Conservation (phyloP, 164 flowering plant species). For the Liriodendron chinense region DNA sequence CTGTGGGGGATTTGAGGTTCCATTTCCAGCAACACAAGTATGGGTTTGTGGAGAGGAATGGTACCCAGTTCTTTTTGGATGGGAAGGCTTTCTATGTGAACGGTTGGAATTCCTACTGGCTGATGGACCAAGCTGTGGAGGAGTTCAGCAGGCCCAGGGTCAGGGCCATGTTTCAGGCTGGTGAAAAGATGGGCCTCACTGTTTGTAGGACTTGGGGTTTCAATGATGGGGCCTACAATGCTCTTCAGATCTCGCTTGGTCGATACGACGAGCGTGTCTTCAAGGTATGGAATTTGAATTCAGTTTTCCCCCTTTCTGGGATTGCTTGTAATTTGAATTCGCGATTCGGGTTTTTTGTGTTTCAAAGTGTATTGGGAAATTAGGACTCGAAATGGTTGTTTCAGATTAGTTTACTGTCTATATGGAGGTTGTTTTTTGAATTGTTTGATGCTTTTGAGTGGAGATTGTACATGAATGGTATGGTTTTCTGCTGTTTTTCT, state of each 20-base stretch:
- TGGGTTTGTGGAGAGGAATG: conserved; percentile 66
- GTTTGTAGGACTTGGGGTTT: conserved; percentile 77
- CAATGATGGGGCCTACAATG: conserved; percentile 59
- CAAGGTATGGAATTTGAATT: conserved; percentile 44
- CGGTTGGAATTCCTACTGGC: conserved; percentile 22
- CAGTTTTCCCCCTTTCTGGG: neutral
- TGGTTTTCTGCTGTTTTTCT: neutral
- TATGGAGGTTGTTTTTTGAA: neutral
- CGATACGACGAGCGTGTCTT: conserved; percentile 51
- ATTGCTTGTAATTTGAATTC: neutral
- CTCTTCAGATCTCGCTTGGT: conserved; percentile 63
- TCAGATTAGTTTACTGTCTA: neutral
- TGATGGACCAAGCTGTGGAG: conserved; percentile 27
- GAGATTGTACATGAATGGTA: neutral
- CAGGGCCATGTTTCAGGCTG: conserved; percentile 42
- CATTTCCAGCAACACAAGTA: conserved; percentile 24
- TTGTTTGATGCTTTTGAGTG: neutral
- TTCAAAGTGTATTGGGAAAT: neutral
- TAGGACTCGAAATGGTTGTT: neutral
- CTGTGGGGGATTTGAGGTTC: conserved; percentile 46
- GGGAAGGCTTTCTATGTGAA: conserved; percentile 33
- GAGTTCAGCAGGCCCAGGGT: conserved; percentile 39
- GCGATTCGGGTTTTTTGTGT: neutral
- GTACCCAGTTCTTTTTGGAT: conserved; percentile 66
- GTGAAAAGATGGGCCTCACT: conserved; percentile 61